Percentiles rank a stretch among this genome's conserved stretches.
These are phyloP conservation scores for Rhodocollybia butyracea DNA, from an alignment of 768 basidiomycete genomes.

Conservation along the genomic window DNA sequence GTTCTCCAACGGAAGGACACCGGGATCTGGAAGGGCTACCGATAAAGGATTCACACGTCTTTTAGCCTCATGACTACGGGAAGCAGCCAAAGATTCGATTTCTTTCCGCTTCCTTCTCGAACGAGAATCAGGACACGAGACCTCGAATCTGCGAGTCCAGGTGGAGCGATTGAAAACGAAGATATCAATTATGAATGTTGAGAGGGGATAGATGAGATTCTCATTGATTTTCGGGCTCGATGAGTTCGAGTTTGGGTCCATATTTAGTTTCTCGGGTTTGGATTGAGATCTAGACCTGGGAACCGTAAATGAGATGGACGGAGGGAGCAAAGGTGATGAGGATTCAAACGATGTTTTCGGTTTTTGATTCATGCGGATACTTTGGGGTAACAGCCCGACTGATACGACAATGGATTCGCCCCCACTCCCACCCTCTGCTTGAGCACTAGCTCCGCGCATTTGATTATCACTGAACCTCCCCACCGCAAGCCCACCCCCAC, in stretches of 20 bases:
- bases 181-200: slow-evolving; percentile 78
- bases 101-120: slow-evolving; percentile 38
- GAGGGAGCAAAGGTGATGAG: neutral
- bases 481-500: slow-evolving; percentile 9
- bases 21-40: slow-evolving; percentile 35
- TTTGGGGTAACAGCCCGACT: slow-evolving; percentile 44
- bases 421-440: slow-evolving; percentile 15
- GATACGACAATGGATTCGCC: slow-evolving; percentile 70
- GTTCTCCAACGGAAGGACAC: slow-evolving; percentile 74
- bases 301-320: neutral
- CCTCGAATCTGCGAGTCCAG: slow-evolving; percentile 75
- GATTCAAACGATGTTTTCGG: neutral
- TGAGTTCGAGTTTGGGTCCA: neutral
- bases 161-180: slow-evolving; percentile 83
- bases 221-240: neutral
- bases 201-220: slow-evolving; percentile 63
- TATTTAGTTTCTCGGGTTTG: no score
- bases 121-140: slow-evolving; percentile 57
- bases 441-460: neutral
- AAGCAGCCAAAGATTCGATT: slow-evolving; percentile 21
- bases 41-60: slow-evolving; percentile 16
- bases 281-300: no score
- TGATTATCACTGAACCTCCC: slow-evolving; percentile 7
- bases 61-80: slow-evolving; percentile 23
- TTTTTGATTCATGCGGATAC: slow-evolving; percentile 4